Conservation (phyloP, 2,329 filamentous ascomycete genomes). For the Ascochyta clinopodiicola region DNA sequence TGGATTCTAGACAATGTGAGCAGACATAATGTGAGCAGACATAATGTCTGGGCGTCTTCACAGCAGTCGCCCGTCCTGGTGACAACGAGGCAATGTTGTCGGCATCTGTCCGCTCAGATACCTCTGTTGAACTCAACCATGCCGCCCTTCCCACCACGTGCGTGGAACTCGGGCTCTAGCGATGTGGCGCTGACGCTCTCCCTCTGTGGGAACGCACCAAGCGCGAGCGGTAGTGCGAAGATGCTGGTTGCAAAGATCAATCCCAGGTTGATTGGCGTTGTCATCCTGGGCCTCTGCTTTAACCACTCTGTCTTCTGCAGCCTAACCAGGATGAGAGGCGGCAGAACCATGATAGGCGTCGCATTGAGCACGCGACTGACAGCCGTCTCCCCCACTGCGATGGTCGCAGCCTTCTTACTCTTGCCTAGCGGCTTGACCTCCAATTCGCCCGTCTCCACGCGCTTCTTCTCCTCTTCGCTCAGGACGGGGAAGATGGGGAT, state of each 20-base stretch:
- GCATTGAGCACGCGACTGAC: conserved; percentile 90
- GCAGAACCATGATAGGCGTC: conserved; percentile 96
- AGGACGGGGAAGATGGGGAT: conserved; percentile 92
- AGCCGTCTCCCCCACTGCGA: conserved; percentile 93
- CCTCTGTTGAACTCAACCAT: conserved; percentile 97
- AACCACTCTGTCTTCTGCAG: conserved; percentile 87
- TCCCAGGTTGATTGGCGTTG: conserved; percentile 82
- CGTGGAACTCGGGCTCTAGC: conserved; percentile 87
- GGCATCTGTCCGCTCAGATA: conserved; percentile 62
- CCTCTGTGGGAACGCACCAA: conserved; percentile 91
- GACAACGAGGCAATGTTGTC: not conserved
- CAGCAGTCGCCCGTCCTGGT: not conserved
- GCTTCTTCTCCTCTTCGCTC: conserved; percentile 70
- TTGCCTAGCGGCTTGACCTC: conserved; percentile 76
- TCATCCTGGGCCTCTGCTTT: conserved; percentile 75
- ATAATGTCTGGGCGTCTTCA: not conserved
- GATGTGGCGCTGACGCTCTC: conserved; percentile 78
- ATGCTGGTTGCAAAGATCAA: conserved; percentile 87
- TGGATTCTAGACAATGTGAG: not conserved
- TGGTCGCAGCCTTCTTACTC: conserved; percentile 82
- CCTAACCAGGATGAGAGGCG: conserved; percentile 82
- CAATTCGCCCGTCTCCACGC: conserved; percentile 67
- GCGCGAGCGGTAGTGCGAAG: conserved; percentile 84
- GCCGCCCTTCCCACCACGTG: conserved; percentile 76
- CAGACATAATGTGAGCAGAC: not conserved